These are phyloP conservation scores for Ambrosiella xylebori DNA, from an alignment of 2,329 filamentous ascomycete species.

Conservation along the genomic window DNA sequence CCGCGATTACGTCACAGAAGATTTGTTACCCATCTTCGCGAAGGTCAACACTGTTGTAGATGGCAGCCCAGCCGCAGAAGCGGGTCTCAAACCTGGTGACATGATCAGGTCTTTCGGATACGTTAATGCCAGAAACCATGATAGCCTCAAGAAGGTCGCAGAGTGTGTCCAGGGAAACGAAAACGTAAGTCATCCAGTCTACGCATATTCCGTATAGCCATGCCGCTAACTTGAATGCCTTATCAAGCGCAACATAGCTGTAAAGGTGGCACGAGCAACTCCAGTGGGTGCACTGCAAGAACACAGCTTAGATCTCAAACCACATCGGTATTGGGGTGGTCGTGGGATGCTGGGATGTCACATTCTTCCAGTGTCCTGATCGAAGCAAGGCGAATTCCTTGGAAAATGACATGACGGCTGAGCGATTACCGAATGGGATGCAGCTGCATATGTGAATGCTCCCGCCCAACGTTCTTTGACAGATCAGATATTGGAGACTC, in stretches of 20 bases:
- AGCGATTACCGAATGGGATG: neutral
- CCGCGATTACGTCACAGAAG: conserved; percentile 9
- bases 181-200: conserved; percentile 43
- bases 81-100: conserved; percentile 68
- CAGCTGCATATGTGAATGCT: neutral
- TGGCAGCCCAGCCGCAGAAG: conserved; percentile 63
- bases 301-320: conserved; percentile 55
- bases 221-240: neutral
- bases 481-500: no score
- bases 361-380: conserved; percentile 37
- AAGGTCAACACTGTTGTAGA: conserved; percentile 71
- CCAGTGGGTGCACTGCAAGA: conserved; percentile 31
- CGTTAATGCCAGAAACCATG: conserved; percentile 70
- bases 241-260: conserved; percentile 47
- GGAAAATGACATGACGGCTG: neutral
- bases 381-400: neutral
- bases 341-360: conserved; percentile 82
- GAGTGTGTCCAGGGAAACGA: conserved; percentile 81
- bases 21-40: conserved; percentile 48
- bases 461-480: neutral
- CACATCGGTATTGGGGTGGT: conserved; percentile 73
- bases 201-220: neutral
- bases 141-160: conserved; percentile 69
- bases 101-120: conserved; percentile 70
- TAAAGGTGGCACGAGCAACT: conserved; percentile 42